Percentiles rank a stretch among this genome's conserved stretches.
phyloP scores from a whole-genome alignment of 768 basidiomycete species.

The Lyophyllum atratum region DNA sequence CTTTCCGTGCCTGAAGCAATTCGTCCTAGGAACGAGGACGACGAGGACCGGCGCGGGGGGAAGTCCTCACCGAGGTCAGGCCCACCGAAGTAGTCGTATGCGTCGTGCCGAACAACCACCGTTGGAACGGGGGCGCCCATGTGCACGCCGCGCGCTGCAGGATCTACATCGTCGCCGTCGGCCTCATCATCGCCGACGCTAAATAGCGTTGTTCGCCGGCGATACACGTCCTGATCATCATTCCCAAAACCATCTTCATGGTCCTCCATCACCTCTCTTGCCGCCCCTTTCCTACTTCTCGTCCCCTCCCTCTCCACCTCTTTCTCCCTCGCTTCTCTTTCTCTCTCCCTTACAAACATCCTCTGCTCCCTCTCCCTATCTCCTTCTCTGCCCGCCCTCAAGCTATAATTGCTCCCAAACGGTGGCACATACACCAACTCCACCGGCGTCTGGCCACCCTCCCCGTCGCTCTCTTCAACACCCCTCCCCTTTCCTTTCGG shows the following conservation, averaged over 20 bases:
- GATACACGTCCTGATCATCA: constrained; percentile 20
- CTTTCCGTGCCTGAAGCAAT: not conserved
- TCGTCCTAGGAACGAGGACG: constrained; percentile 10
- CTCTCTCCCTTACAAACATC: constrained; percentile 19
- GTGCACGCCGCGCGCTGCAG: constrained; percentile 8
- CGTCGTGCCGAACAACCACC: constrained; percentile 29
- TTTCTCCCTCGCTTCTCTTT: constrained; percentile 22
- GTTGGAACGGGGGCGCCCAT: constrained; percentile 21
- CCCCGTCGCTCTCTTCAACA: constrained; percentile 24
- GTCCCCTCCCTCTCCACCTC: constrained; percentile 16
- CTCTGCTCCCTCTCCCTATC: constrained; percentile 21
- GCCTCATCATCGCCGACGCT: constrained; percentile 20
- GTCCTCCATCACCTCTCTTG: constrained; percentile 23
- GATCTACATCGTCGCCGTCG: constrained; percentile 15
- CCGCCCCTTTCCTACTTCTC: constrained; percentile 3
- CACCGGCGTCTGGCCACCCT: constrained; percentile 50
- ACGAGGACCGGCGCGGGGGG: constrained; percentile 24
- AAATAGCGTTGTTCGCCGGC: constrained; percentile 14
- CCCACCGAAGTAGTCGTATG: constrained; percentile 62
- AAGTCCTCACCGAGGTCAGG: constrained; percentile 59
- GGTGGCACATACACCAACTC: constrained; percentile 75
- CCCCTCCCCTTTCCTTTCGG: constrained; percentile 17
- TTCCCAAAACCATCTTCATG: constrained; percentile 24
- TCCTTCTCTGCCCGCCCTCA: constrained; percentile 22
- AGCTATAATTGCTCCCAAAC: constrained; percentile 37